Evolutionary conservation across 345 rosid species (phyloP).

Genomic region (Lenwebbia sp.): DNA sequence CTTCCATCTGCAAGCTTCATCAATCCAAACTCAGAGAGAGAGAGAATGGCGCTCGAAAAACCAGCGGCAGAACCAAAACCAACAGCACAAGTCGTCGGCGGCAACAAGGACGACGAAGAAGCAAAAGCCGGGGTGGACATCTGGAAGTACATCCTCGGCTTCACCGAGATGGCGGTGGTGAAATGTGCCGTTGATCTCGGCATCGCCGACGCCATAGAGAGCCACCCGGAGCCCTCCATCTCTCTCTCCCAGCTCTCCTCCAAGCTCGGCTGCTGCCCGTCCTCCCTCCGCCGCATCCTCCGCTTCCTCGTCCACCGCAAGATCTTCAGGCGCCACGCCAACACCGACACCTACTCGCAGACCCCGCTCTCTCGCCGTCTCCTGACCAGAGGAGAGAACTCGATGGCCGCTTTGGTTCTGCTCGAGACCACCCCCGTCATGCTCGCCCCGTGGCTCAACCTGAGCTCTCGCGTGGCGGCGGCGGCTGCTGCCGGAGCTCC

Average conservation of each 20-base stretch:
- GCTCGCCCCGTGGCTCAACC: conserved; percentile 51
- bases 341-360: conserved; percentile 16
- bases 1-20: not conserved
- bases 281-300: conserved; percentile 52
- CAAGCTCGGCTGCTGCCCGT: conserved; percentile 28
- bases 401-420: conserved; percentile 27
- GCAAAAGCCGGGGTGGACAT: conserved; percentile 32
- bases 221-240: conserved; percentile 25
- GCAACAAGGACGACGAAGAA: conserved; percentile 19
- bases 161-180: conserved; percentile 39
- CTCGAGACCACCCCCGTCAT: conserved; percentile 36
- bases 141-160: conserved; percentile 49
- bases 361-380: conserved; percentile 58
- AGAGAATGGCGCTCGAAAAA: not conserved
- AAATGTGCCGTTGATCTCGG: conserved; percentile 79
- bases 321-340: conserved; percentile 22
- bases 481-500: not conserved
- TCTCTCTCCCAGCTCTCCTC: conserved; percentile 41
- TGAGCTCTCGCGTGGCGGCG: conserved; percentile 25
- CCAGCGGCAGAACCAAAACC: not conserved
- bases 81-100: not conserved
- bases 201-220: conserved; percentile 50
- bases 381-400: conserved; percentile 20
- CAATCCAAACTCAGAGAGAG: not conserved
- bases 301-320: conserved; percentile 43